phyloP scores from a whole-genome alignment of 345 rosid genomes.

The Gossypium herbaceum region DNA sequence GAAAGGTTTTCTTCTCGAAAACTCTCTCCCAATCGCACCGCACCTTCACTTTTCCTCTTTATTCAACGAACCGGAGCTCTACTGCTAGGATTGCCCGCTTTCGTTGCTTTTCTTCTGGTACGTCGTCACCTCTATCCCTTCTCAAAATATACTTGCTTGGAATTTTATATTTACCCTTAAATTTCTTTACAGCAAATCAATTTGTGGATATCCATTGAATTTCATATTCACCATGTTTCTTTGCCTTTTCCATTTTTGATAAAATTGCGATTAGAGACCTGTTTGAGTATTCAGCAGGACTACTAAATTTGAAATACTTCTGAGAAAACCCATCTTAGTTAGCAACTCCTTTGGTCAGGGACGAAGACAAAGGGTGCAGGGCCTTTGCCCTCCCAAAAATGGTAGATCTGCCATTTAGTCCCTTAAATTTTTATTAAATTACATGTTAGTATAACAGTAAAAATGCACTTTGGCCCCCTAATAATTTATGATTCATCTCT shows the following conservation, averaged over 20 bases:
- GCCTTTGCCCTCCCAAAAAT: too few relatives aligned
- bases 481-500: too few relatives aligned
- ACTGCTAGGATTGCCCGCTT: conserved; percentile 14
- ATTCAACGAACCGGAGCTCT: not conserved
- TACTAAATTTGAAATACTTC: not conserved
- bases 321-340: not conserved
- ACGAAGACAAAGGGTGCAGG: too few relatives aligned
- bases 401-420: too few relatives aligned
- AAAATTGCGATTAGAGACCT: not conserved
- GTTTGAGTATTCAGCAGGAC: not conserved
- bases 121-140: not conserved
- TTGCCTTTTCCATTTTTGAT: not conserved
- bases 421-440: too few relatives aligned
- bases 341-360: not conserved
- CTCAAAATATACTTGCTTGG: not conserved
- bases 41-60: not conserved
- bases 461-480: too few relatives aligned
- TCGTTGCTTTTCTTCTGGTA: conserved; percentile 41
- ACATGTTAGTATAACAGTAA: too few relatives aligned
- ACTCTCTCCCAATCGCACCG: not conserved
- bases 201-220: not conserved
- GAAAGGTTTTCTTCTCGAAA: not conserved
- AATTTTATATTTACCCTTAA: not conserved
- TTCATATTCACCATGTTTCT: not conserved
- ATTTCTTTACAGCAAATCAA: not conserved